A percentile compares a stretch with the other conserved stretches of the same genome.
Evolutionary conservation across 331 rosid species (phyloP).

Genomic region (Stylosanthes scabra): DNA sequence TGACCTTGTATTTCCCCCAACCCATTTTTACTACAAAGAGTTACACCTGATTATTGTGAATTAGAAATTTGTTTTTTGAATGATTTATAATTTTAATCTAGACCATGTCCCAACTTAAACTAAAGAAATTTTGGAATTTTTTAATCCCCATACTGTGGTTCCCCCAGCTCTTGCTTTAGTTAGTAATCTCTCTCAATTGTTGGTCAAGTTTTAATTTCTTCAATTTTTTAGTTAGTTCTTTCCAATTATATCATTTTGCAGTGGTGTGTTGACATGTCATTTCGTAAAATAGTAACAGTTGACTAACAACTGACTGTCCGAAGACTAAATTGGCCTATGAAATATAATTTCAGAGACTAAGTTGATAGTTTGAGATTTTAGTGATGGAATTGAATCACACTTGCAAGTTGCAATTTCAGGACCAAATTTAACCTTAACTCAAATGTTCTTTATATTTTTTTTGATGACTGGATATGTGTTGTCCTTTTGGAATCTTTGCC

Average conservation of each 20-base stretch:
- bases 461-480: conserved; percentile 14
- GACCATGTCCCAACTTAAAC: not conserved
- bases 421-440: not conserved
- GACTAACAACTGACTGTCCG: too few relatives aligned
- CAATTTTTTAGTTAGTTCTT: conserved; percentile 1
- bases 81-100: conserved; percentile 28
- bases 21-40: not conserved
- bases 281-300: too few relatives aligned
- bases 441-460: conserved; percentile 21
- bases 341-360: too few relatives aligned
- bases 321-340: too few relatives aligned
- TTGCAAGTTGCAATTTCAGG: too few relatives aligned
- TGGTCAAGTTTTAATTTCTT: conserved; percentile 16
- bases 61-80: conserved; percentile 6
- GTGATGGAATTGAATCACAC: too few relatives aligned
- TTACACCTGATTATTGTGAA: not conserved
- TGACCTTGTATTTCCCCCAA: not conserved
- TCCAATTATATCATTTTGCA: not conserved
- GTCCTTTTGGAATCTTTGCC: conserved; percentile 8
- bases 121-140: conserved; percentile 26
- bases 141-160: conserved; percentile 10
- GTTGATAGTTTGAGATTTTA: too few relatives aligned
- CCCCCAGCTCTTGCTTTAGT: conserved; percentile 13
- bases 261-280: not conserved
- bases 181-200: not conserved